Evolutionary conservation across 768 basidiomycete species (phyloP), one percentile per base, ranked within the genome.

Genomic region (Agrocybe chaxingu): DNA sequence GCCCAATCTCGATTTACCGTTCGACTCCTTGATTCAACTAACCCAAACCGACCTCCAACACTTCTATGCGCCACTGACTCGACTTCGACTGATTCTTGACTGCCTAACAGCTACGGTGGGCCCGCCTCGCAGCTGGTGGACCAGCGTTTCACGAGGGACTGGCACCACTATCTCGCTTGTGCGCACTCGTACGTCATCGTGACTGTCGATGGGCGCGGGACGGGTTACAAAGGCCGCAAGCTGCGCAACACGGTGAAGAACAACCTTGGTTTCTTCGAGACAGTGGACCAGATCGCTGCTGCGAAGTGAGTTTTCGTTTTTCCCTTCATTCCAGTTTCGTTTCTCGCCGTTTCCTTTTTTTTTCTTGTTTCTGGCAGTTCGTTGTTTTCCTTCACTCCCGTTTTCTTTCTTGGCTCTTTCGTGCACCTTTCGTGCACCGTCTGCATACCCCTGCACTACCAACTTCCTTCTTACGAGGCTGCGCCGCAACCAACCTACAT

Each of bases 141-240:
- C 63, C 70, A 81, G 12, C 69, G 66, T 30, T 98, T 81, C 68
- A 58, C 61, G 10, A 80, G 86, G 19, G 88, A 89, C 68, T 98
- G 92, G 92, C 84, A 93, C 56, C 79, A 91, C 50, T 96, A 88
- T 68, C 75, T 97, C 35, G 89, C 86, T 9, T 86, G 89, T 59
- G 79, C 81, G 16, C 70, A 91, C 45, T 81, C 90, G 56, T 96
- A 94, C 64, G 76, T 99, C 34, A 76, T 95, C 32, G 91, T 99
- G 48, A 70, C 79, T 35, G 89, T 98, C 35, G 97, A 99, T 62
- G 93, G 93, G 0, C 81, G 97, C 13, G 97, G 96, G 0, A 99
- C 96, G 0, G 96, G 96, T 1, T 92, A 75, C 72, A 91, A 88
- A 63, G 97, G 97, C 1, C 78, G 95, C 34, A 74, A 74, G 53